A percentile compares a stretch with the other conserved stretches of the same genome.
Evolutionary conservation across 768 basidiomycete genomes (phyloP).

Genomic region (Hysterangium stoloniferum): DNA sequence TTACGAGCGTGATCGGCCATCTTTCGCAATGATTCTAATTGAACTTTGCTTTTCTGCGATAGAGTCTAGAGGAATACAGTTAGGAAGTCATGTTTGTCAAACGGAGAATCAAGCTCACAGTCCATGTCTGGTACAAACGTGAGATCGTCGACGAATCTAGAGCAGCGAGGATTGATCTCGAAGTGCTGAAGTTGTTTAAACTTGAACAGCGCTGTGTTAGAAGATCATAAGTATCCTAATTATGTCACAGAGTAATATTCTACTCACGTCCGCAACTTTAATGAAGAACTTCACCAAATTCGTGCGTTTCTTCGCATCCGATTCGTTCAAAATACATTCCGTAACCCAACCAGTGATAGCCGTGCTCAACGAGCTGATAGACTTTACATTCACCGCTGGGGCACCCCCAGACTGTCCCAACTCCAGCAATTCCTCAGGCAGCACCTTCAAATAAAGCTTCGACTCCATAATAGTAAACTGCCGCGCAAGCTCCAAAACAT

Average conservation of each 20-base stretch:
- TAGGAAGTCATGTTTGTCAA: background rate
- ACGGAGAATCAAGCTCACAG: constrained; percentile 42
- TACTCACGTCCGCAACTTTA: constrained; percentile 82
- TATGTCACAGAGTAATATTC: constrained; percentile 10
- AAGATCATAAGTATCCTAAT: background rate
- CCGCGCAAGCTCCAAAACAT: constrained; percentile 83
- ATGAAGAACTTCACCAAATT: constrained; percentile 82
- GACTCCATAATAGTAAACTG: constrained; percentile 95
- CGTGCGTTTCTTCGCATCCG: constrained; percentile 79
- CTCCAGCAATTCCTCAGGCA: constrained; percentile 83
- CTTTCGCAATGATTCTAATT: constrained; percentile 72
- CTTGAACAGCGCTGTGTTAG: constrained; percentile 65
- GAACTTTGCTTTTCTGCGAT: constrained; percentile 73
- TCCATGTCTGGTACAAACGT: constrained; percentile 89
- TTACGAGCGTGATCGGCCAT: constrained; percentile 89
- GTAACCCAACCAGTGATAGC: constrained; percentile 94
- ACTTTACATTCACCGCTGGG: constrained; percentile 65
- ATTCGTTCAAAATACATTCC: constrained; percentile 87
- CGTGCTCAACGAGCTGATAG: constrained; percentile 83
- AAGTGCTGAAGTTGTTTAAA: constrained; percentile 86
- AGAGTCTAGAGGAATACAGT: constrained; percentile 48
- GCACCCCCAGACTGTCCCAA: constrained; percentile 64
- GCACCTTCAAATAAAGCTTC: constrained; percentile 76
- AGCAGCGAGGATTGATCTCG: constrained; percentile 87
- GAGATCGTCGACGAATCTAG: constrained; percentile 94